Base-by-base conservation (phyloP, 2,329 filamentous ascomycete genomes). In the Aureobasidium namibiae region DNA sequence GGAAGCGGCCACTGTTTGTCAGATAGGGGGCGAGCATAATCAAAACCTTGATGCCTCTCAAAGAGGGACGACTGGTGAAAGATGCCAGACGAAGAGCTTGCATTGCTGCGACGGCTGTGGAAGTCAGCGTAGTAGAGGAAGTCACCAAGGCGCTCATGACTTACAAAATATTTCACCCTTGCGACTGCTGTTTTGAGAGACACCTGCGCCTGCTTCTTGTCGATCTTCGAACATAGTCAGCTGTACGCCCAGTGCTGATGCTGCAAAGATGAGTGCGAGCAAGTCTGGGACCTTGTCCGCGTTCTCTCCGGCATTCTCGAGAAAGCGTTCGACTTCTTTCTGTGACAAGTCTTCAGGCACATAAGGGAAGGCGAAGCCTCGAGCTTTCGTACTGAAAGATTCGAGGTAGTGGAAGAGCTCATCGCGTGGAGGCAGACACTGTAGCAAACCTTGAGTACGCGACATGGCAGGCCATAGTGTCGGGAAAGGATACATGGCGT, bases 11-110 rank as follows among this genome's bases (percentile, higher is more conserved):
- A 59, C 72, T 76, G 62, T 80, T 78, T 9, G 75, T 78, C 0
- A 80, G 66, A 54, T 78, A 80, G 0, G 75, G 75, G 4, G 75
- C 76, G 18, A 79, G 74, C 74, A 79, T 76, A 29, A 78, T 69
- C 26, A 79, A 67, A 4, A 76, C 71, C 62, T 80, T 73, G 7
- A 79, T 75, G 6, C 69, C 71, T 2, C 77, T 67, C 0, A 80
- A 66, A 2, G 75, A 78, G 0, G 78, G 77, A 33, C 73, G 74
- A 61, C 75, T 77, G 72, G 77, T 75, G 65, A 77, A 80, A 0
- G 76, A 77, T 10, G 74, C 72, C 50, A 77, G 66, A 5, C 77
- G 74, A 18, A 80, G 67, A n/a, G 76, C 75, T 65, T 80, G 77
- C 75, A 79, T 78, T 7, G 76, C 71, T 24, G 77, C 77, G 21